A percentile compares a stretch with the other conserved stretches of the same genome.
phyloP scores from a whole-genome alignment of 192 early-diverging fungal species.

The Dimargaris xerosporica region DNA sequence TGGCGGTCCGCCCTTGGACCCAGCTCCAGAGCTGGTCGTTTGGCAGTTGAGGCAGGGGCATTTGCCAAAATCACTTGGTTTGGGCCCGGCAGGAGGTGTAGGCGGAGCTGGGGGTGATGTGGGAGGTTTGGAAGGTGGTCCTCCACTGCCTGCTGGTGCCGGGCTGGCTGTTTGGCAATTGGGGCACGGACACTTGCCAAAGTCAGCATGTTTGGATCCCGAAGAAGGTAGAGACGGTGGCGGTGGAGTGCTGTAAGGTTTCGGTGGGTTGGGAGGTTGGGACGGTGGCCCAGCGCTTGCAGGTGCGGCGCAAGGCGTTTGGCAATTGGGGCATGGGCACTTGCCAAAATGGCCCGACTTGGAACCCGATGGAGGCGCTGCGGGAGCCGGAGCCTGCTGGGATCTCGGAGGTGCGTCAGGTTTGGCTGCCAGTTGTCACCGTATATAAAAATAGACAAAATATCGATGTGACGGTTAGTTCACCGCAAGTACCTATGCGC shows the following conservation, averaged over 20 bases:
- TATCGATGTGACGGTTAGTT: too few species aligned
- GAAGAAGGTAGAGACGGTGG: not conserved
- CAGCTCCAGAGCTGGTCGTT: not conserved
- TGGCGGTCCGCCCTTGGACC: too few species aligned
- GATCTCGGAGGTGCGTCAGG: too few species aligned
- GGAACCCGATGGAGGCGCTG: not conserved
- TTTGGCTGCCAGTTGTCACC: too few species aligned
- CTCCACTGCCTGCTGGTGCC: not conserved
- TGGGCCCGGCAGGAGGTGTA: not conserved
- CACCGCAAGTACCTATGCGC: too few species aligned
- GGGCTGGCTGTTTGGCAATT: not conserved
- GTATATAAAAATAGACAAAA: too few species aligned
- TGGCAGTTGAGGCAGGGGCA: constrained; percentile 2
- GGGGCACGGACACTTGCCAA: constrained; percentile 4
- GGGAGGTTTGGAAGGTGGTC: not conserved
- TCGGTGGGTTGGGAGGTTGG: not conserved
- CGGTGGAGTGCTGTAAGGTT: not conserved
- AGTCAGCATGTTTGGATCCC: not conserved
- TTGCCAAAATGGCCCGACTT: not conserved
- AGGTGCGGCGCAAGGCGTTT: not conserved
- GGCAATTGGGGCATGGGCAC: constrained; percentile 5
- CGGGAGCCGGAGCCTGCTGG: not conserved
- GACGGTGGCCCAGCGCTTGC: not conserved
- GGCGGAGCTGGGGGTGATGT: not conserved
- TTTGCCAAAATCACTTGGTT: not conserved